phyloP scores from a whole-genome alignment of 2,329 filamentous ascomycete genomes.

The Neopestalotiopsis sp. region DNA sequence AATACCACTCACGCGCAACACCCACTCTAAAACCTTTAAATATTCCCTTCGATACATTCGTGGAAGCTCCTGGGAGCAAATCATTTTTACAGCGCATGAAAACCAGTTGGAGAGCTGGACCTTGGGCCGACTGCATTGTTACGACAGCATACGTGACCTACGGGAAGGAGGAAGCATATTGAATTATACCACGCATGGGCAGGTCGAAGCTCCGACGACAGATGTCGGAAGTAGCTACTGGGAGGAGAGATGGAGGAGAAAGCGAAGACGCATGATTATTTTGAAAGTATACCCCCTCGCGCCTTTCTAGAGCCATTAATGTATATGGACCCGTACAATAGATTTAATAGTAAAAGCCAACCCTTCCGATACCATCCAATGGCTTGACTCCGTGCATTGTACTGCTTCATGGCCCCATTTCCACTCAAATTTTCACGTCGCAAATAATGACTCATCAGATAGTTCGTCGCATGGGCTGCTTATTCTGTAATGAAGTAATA shows the following conservation, averaged over 20 bases:
- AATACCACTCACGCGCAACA: neutral
- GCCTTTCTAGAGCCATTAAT: constrained; percentile 32
- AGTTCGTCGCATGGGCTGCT: no score
- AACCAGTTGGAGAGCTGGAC: constrained; percentile 5
- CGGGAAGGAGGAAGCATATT: constrained; percentile 10
- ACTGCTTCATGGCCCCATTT: neutral
- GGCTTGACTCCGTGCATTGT: neutral
- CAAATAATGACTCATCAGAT: no score
- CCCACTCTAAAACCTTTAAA: neutral
- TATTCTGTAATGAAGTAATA: no score
- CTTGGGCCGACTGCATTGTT: constrained; percentile 14
- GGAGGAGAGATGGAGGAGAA: neutral
- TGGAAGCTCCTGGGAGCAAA: neutral
- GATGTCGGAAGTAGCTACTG: neutral
- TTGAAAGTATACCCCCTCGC: constrained; percentile 35
- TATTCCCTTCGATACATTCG: neutral
- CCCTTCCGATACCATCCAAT: neutral
- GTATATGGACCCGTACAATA: constrained; percentile 40
- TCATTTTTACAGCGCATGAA: neutral
- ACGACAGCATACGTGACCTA: constrained; percentile 11
- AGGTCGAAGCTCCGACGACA: neutral
- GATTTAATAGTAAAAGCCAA: constrained; percentile 30
- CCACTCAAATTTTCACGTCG: neutral
- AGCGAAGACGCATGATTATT: constrained; percentile 26
- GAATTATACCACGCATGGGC: constrained; percentile 3